Base-by-base conservation (phyloP, 176 grass and related monocot species). In the Elymus sibiricus region DNA sequence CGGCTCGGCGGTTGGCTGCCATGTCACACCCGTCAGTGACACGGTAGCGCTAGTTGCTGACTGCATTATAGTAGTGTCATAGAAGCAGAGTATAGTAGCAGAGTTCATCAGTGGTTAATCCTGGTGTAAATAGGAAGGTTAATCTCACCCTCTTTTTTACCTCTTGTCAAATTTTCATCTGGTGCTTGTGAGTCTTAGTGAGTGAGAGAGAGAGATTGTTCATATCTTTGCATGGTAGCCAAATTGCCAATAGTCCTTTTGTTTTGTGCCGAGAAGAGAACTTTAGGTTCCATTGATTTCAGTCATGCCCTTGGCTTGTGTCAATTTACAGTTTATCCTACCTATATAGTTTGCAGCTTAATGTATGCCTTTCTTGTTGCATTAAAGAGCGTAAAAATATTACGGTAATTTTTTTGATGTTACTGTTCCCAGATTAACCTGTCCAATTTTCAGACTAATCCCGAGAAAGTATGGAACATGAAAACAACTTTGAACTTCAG, bases 41-140 rank as follows among this genome's bases (percentile, higher is more conserved):
- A 79, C 19, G 51, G 74, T 12, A 21, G 65, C 19, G 14, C 65
- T 79, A 73, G 84, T 10, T 80, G 76, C 89, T 91, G 79, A 91
- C 86, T 70, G 85, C 77, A 55, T 32, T 27, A 76, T 56, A 91
- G 76, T 60, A 69, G 81, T 26, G 81, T 71, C 59, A 84, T 71
- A 91, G 67, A 87, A 31, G 29, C 81, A 78, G 56, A 76, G 64
- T 84, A 88, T 84, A 88, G 65, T 72, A 88, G 81, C 62, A 56
- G 53, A 56, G 53, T 74, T 63, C 49, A 46, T 82, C 60, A 25
- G 49, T 63, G 72, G 27, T 86, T 39, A 78, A 40, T 43, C 58
- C 22, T 84, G 29, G 34, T 89, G 81, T 86, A 80, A 82, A 90
- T 86, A 86, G 51, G 71, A 70, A 60, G 78, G 38, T 66, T 64